Percentiles rank a stretch among this genome's conserved stretches.
phyloP scores from a whole-genome alignment of 2,329 filamentous ascomycete genomes.

The Didymella pomorum region DNA sequence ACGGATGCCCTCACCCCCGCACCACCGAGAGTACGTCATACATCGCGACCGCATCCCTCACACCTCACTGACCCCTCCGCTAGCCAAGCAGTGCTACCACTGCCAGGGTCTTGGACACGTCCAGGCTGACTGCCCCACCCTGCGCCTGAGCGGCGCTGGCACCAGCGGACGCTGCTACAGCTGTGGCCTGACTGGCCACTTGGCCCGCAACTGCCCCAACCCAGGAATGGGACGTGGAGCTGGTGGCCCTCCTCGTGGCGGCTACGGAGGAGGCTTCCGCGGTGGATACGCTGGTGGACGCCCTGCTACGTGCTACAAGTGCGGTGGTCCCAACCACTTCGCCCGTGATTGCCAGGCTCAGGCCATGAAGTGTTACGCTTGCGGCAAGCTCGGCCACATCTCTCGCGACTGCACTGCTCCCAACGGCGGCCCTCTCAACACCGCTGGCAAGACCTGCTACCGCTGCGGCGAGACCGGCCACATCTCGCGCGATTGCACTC shows the following conservation, averaged over 20 bases:
- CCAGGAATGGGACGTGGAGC: constrained; percentile 72
- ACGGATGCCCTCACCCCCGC: constrained; percentile 93
- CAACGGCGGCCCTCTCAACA: constrained; percentile 94
- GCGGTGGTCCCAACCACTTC: constrained; percentile 92
- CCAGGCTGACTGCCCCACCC: constrained; percentile 97
- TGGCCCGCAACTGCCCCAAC: constrained; percentile 88
- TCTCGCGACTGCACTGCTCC: constrained; percentile 94
- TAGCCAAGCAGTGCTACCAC: constrained; percentile 99
- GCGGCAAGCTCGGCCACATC: constrained; percentile 91
- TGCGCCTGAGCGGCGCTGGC: constrained; percentile 83
- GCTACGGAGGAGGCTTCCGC: constrained; percentile 72
- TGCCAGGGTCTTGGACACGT: constrained; percentile 98
- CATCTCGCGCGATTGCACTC: constrained; percentile 94
- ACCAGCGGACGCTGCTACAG: constrained; percentile 93
- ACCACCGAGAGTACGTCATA: constrained; percentile 81
- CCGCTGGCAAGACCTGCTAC: constrained; percentile 98
- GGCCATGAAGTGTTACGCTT: constrained; percentile 98
- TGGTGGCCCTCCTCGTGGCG: constrained; percentile 73
- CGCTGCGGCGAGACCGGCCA: constrained; percentile 94
- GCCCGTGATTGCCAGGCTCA: constrained; percentile 98
- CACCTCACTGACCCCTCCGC: constrained; percentile 8
- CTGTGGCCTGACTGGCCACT: constrained; percentile 90
- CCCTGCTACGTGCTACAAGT: constrained; percentile 73
- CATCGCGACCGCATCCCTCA: constrained; percentile 6
- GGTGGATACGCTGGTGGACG: constrained; percentile 77